phyloP scores from a whole-genome alignment of 2,329 filamentous ascomycete species.

The Hymenoscyphus linearis region DNA sequence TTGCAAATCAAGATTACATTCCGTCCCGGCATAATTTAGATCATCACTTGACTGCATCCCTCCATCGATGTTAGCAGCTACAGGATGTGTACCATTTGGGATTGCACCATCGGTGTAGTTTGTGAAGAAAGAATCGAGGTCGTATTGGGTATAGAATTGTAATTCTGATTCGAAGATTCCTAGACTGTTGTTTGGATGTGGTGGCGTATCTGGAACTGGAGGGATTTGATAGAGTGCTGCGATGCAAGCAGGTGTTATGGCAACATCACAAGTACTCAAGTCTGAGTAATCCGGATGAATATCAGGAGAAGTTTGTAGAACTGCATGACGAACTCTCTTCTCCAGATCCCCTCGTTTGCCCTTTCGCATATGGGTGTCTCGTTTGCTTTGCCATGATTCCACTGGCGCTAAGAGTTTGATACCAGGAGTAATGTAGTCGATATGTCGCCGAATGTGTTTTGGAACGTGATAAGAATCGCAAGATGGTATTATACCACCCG shows the following conservation, averaged over 20 bases:
- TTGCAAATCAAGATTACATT: constrained; percentile 38
- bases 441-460: constrained; percentile 40
- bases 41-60: background rate
- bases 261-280: constrained; percentile 1
- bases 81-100: constrained; percentile 4
- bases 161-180: constrained; percentile 1
- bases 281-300: background rate
- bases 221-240: constrained; percentile 47
- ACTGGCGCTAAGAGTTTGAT: constrained; percentile 39
- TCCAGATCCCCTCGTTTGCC: background rate
- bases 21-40: constrained; percentile 24
- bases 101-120: constrained; percentile 34
- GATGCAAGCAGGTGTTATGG: constrained; percentile 52
- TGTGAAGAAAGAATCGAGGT: constrained; percentile 41
- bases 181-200: constrained; percentile 1
- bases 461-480: constrained; percentile 42
- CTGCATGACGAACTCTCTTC: background rate
- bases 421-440: constrained; percentile 47
- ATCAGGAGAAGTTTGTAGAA: constrained; percentile 1
- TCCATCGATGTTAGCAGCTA: constrained; percentile 4
- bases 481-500: constrained; percentile 29
- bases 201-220: constrained; percentile 26
- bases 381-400: constrained; percentile 23
- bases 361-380: background rate
- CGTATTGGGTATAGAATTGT: constrained; percentile 2